Base-by-base conservation (phyloP, 2,329 filamentous ascomycete species). In the Xylariaceae sp. region DNA sequence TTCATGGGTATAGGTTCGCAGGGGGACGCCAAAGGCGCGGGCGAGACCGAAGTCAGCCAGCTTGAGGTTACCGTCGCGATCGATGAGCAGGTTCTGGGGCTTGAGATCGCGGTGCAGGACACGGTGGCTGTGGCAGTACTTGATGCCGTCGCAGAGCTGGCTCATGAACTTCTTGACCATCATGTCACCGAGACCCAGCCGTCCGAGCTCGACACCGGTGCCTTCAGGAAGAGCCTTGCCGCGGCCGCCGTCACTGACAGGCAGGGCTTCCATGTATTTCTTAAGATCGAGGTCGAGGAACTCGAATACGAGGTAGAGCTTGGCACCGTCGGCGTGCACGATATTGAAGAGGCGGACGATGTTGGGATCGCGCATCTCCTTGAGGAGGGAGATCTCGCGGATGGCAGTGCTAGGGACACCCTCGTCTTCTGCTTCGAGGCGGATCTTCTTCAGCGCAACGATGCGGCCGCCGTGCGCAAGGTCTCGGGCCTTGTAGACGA, bases 91-190 rank as follows among this genome's bases (percentile, higher is more conserved):
- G 65, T 95, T 95, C 74, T 95, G 89, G 7, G 89, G 89, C 73
- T 95, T 95, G 49, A 95, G 70, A 65, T 95, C 89, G 55, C 89
- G 85, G 66, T 95, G 90, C 44, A 95, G 76, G 47, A 95, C 81
- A 45, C 90, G 83, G 67, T 92, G 89, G 54, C 86, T 84, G 69
- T 95, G 90, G 69, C 90, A 95, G 74, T 93, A 95, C 57, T 83
- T 79, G 54, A 94, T 80, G 42, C 90, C 90, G 57, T 88, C 80
- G 61, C 90, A 86, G 47, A 95, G 74, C 69, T 95, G 89, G 60
- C 80, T 82, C 85, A 94, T 94, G 71, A 95, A 95, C 69, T 89
- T 92, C 73, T 92, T 92, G 57, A 95, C 82, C 77, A 95, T 91
- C 44, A 77, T 78, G 41, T 87, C 80, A 45, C 85, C 86, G 47